These are phyloP conservation scores for Gentiana macrophylla DNA, from an alignment of 257 asterid species.

Conservation along the genomic window DNA sequence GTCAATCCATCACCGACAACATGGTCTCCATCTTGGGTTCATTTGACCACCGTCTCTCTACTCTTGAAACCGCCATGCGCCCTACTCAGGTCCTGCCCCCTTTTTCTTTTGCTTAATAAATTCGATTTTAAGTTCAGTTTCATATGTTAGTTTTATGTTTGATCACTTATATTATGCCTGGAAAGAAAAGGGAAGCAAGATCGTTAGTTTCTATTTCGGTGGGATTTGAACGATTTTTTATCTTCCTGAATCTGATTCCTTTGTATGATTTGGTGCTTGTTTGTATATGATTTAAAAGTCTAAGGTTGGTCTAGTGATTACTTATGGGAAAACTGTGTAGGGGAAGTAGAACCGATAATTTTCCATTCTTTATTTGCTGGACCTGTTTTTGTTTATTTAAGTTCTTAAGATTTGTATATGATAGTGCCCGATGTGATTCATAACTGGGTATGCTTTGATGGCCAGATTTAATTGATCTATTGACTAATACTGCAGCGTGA, in stretches of 20 bases:
- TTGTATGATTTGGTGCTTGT: background rate
- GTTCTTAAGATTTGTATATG: too few relatives aligned
- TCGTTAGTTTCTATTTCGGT: background rate
- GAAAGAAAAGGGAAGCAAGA: background rate
- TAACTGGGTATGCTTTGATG: too few relatives aligned
- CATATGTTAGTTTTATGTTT: background rate
- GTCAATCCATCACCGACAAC: conserved; percentile 35
- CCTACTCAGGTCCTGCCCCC: conserved; percentile 32
- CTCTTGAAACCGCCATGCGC: conserved; percentile 43
- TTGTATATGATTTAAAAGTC: too few relatives aligned
- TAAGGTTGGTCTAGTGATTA: too few relatives aligned
- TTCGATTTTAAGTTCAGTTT: background rate
- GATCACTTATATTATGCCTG: background rate
- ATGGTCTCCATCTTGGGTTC: conserved; percentile 37
- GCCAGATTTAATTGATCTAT: too few relatives aligned
- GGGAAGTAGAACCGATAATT: too few relatives aligned
- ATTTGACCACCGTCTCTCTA: conserved; percentile 39
- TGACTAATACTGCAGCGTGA: too few relatives aligned
- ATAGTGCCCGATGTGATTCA: too few relatives aligned
- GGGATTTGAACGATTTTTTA: background rate
- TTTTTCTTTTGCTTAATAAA: background rate
- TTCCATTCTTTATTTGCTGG: too few relatives aligned
- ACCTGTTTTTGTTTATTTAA: too few relatives aligned
- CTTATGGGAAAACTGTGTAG: too few relatives aligned
- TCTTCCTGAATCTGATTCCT: conserved; percentile 12